Conservation (phyloP, 768 basidiomycete genomes). For the Gyrodon lividus region DNA sequence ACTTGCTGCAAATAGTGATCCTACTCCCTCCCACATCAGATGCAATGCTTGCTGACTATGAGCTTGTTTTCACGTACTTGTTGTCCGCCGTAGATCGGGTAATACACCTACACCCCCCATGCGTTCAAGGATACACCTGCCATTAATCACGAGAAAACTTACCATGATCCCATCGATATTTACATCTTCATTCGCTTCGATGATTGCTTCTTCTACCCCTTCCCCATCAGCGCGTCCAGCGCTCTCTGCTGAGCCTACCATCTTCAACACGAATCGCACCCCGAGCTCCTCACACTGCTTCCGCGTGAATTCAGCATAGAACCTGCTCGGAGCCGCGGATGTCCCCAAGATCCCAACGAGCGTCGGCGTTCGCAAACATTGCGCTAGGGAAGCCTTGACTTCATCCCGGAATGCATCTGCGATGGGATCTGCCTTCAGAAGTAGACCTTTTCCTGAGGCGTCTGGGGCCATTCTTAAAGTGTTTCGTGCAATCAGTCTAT, state of each 20-base stretch:
- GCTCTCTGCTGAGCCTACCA: slow-evolving; percentile 49
- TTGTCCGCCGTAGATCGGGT: slow-evolving; percentile 89
- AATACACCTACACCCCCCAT: slow-evolving; percentile 68
- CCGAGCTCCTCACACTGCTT: slow-evolving; percentile 90
- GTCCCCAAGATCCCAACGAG: slow-evolving; percentile 93
- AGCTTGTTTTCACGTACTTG: slow-evolving; percentile 53
- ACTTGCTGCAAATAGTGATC: slow-evolving; percentile 98
- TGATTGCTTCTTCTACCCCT: slow-evolving; percentile 93
- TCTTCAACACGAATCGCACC: slow-evolving; percentile 79
- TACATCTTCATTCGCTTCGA: slow-evolving; percentile 89
- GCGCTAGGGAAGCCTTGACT: slow-evolving; percentile 48
- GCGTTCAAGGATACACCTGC: background rate
- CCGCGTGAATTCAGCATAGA: slow-evolving; percentile 87
- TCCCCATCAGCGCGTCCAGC: slow-evolving; percentile 62
- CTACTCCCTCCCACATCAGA: slow-evolving; percentile 36
- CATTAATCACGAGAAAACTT: slow-evolving; percentile 20
- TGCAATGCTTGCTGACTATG: background rate
- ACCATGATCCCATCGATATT: slow-evolving; percentile 95
- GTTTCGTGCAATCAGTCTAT: background rate
- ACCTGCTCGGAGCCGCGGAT: slow-evolving; percentile 71
- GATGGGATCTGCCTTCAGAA: slow-evolving; percentile 78
- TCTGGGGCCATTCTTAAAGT: slow-evolving; percentile 26
- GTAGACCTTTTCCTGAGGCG: slow-evolving; percentile 60
- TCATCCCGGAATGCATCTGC: slow-evolving; percentile 70
- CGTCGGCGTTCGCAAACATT: slow-evolving; percentile 51